Conservation (phyloP, 2,329 filamentous ascomycete genomes). For the Fusarium solani-melongenae region DNA sequence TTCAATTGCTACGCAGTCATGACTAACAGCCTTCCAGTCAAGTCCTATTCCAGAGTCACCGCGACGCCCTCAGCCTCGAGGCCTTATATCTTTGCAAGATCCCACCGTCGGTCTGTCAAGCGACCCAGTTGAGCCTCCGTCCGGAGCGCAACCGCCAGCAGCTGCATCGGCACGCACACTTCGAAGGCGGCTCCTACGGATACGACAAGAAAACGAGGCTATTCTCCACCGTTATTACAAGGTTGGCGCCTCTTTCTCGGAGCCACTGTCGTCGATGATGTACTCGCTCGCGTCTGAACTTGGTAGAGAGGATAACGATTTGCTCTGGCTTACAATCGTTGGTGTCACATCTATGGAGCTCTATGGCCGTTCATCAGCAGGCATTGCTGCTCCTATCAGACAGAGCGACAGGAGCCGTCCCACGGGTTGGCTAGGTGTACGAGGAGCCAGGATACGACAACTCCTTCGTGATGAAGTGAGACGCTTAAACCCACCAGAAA, state of each 20-base stretch:
- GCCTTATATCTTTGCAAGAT: constrained; percentile 67
- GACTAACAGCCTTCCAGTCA: constrained; percentile 58
- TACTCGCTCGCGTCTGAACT: constrained; percentile 96
- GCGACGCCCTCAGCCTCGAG: constrained; percentile 67
- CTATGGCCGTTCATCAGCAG: constrained; percentile 86
- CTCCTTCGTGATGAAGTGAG: constrained; percentile 93
- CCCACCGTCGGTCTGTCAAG: constrained; percentile 59
- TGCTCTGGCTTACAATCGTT: constrained; percentile 94
- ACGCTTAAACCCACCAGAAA: constrained; percentile 84
- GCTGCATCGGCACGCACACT: constrained; percentile 78
- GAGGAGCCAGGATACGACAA: constrained; percentile 85
- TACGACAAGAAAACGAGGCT: constrained; percentile 81
- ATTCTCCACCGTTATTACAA: constrained; percentile 86
- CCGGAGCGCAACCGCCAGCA: constrained; percentile 67
- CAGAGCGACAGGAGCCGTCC: constrained; percentile 65
- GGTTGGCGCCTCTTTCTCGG: constrained; percentile 89
- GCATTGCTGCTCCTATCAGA: constrained; percentile 72
- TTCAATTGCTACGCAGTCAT: not conserved
- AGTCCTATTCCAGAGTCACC: constrained; percentile 75
- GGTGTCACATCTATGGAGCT: constrained; percentile 95
- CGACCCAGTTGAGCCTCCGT: constrained; percentile 64
- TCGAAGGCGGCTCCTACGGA: constrained; percentile 76
- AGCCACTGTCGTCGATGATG: constrained; percentile 93
- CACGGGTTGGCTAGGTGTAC: constrained; percentile 83
- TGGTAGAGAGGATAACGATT: constrained; percentile 94